Percentiles rank a stretch among this genome's conserved stretches.
phyloP scores from a whole-genome alignment of 2,329 filamentous ascomycete species.

The Cladosporium oxysporum region DNA sequence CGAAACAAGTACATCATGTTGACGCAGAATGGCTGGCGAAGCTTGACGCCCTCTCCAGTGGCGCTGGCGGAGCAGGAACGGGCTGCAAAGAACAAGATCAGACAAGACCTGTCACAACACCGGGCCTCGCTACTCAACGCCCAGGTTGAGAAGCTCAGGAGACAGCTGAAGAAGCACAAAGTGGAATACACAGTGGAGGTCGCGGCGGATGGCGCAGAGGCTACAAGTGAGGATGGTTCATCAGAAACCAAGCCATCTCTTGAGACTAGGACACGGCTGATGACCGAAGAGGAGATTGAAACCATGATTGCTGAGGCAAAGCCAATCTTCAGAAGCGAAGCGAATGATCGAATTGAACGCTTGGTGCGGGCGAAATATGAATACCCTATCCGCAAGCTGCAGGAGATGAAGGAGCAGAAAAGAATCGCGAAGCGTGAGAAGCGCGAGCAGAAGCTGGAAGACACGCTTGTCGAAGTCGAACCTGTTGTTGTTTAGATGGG shows the following conservation, averaged over 20 bases:
- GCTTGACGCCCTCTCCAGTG: not conserved
- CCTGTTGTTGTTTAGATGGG: not conserved
- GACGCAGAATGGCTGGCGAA: constrained; percentile 33
- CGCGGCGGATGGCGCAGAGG: not conserved
- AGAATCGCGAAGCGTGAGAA: not conserved
- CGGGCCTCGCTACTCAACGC: not conserved
- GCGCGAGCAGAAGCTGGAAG: not conserved
- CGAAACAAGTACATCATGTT: constrained; percentile 33
- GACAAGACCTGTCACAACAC: not conserved
- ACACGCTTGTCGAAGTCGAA: constrained; percentile 3
- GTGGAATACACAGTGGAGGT: not conserved
- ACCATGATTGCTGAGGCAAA: not conserved
- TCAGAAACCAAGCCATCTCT: not conserved
- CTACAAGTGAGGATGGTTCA: not conserved
- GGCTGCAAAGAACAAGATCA: constrained; percentile 1
- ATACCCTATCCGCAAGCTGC: not conserved
- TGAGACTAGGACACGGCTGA: not conserved
- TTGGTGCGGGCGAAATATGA: constrained; percentile 4
- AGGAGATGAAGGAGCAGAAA: not conserved
- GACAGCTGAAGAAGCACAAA: not conserved
- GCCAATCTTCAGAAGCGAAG: not conserved
- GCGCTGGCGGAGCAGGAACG: not conserved
- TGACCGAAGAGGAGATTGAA: not conserved
- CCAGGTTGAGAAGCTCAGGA: not conserved
- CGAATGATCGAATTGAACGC: not conserved